These are phyloP conservation scores for Cocos nucifera DNA, from an alignment of 176 grass and related monocot species.

Conservation along the genomic window DNA sequence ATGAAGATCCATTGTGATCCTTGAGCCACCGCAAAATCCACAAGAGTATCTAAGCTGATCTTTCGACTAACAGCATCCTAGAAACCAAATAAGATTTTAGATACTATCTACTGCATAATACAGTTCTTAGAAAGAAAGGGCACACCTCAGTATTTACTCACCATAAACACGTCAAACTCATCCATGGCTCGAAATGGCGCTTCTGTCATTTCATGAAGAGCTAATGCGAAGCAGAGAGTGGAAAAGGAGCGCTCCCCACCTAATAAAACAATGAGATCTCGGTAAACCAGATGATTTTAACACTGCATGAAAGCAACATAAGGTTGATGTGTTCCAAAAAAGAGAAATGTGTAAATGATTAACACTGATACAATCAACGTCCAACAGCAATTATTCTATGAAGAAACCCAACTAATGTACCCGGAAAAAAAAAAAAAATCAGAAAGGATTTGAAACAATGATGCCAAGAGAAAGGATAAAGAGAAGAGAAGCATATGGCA, in stretches of 20 bases:
- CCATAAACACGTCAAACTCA: slow-evolving; percentile 98
- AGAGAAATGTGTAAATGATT: no score
- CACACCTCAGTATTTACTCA: slow-evolving; percentile 18
- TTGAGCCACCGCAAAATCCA: slow-evolving; percentile 74
- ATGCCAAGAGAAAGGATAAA: no score
- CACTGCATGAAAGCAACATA: no score
- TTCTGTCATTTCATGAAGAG: slow-evolving; percentile 98
- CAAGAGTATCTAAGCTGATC: slow-evolving; percentile 90
- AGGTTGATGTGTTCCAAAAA: no score
- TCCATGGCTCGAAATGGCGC: slow-evolving; percentile 97
- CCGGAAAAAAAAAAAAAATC: background rate
- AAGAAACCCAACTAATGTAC: background rate
- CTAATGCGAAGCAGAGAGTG: slow-evolving; percentile 93
- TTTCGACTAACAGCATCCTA: slow-evolving; percentile 93
- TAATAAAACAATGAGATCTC: slow-evolving; percentile 17
- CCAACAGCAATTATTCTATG: no score
- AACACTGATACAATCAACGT: no score
- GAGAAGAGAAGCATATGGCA: no score
- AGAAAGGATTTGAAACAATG: background rate
- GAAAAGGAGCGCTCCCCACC: slow-evolving; percentile 92
- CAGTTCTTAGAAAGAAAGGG: background rate
- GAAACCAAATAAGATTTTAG: slow-evolving; percentile 6
- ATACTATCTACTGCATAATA: no score
- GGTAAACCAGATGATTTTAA: no score
- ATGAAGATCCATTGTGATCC: slow-evolving; percentile 96